Base-by-base conservation (phyloP, 805 yeast species). In the Metschnikowia matae region DNA sequence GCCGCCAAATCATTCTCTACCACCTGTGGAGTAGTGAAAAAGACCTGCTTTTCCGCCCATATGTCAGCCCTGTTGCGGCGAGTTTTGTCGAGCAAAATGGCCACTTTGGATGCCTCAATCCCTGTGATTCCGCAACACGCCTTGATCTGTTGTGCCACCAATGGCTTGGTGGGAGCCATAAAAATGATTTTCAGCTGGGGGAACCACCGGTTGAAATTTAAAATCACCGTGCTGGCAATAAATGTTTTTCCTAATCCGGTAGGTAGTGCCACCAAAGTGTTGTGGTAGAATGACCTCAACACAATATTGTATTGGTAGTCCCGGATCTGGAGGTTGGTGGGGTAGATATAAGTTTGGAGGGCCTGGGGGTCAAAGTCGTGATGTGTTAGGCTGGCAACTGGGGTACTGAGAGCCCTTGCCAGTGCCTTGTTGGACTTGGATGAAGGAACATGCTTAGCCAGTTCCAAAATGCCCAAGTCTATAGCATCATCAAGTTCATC, bases 171-270 rank as follows among this genome's bases (percentile, higher is more conserved):
- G 0, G 99, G 99, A 0, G 99, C 99, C 85, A 92, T 84, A 66
- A 94, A 94, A 1, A 95, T 80, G 56, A 94, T 82, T 62, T 91
- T 94, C 2, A 89, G 82, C 4, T 69, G 65, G 14, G 79, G 79
- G 18, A 91, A 87, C 99, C 99, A 94, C 44, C 95, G 70, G 57
- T 80, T 83, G 68, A 79, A 94, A 63, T 94, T 94, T 49, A 90
- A 74, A 90, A 94, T 94, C 20, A 92, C 92, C 0, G 96, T 85
- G 35, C 95, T 84, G 1, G 99, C 98, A 62, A 94, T 90, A 56
- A 94, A 89, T 0, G 99, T 94, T 69, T 94, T 94, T 37, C 99
- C 99, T 65, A 91, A 74, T 57, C 99, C 99, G 0, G 99, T 94
- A 0, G 99, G 99, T 14, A 94, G 79, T 0, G 97, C 96, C 62